Percentiles rank a stretch among this genome's conserved stretches.
These are phyloP conservation scores for Nepenthes gracilis DNA, from an alignment of 148 eudicot genomes.

Conservation along the genomic window DNA sequence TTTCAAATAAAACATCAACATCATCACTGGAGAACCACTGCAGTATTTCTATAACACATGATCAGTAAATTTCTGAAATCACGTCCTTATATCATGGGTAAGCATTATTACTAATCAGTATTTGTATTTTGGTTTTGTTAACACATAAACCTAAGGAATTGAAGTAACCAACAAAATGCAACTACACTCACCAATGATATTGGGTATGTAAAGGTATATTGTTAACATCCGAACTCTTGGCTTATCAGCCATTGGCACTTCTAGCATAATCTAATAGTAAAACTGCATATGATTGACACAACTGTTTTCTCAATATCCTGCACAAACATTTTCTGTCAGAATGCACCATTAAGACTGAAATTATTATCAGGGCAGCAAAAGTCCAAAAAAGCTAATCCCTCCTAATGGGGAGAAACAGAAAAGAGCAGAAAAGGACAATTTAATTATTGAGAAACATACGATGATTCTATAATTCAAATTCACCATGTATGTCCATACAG, in stretches of 20 bases:
- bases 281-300: slow-evolving; percentile 5
- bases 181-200: slow-evolving; percentile 58
- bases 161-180: neutral
- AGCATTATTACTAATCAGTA: neutral
- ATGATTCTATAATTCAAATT: too few species aligned
- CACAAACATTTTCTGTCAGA: neutral
- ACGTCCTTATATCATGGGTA: neutral
- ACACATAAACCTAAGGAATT: neutral
- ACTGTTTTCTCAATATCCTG: slow-evolving; percentile 2
- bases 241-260: slow-evolving; percentile 34
- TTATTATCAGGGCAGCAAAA: too few species aligned
- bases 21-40: neutral
- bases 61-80: neutral
- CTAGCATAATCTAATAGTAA: neutral
- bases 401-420: too few species aligned
- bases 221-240: slow-evolving; percentile 34
- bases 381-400: too few species aligned
- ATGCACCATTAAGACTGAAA: too few species aligned
- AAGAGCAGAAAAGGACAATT: too few species aligned
- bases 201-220: slow-evolving; percentile 83
- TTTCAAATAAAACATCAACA: neutral
- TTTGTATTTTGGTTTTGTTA: neutral
- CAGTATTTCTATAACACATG: neutral
- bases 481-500: too few species aligned
- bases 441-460: too few species aligned